A percentile compares a stretch with the other conserved stretches of the same genome.
phyloP scores from a whole-genome alignment of 768 basidiomycete species.

The Calocera cornea region DNA sequence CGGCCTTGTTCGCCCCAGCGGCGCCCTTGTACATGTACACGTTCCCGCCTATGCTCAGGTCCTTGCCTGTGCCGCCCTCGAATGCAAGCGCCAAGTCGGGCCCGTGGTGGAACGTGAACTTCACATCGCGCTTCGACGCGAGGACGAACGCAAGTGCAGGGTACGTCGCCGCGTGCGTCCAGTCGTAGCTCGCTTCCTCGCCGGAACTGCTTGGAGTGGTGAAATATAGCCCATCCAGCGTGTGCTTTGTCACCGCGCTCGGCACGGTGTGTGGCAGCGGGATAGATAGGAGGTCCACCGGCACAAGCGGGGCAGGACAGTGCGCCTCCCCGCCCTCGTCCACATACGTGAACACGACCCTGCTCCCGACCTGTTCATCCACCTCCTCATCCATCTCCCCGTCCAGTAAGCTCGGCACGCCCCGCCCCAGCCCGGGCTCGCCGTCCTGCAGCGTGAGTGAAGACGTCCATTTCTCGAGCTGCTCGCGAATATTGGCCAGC shows the following conservation, averaged over 20 bases:
- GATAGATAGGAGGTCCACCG: conserved; percentile 42
- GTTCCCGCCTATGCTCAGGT: conserved; percentile 56
- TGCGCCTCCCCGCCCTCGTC: conserved; percentile 29
- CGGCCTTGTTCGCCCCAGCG: conserved; percentile 42
- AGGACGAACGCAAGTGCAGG: conserved; percentile 87
- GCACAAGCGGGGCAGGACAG: conserved; percentile 26
- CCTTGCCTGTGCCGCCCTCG: conserved; percentile 45
- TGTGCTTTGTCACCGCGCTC: conserved; percentile 44
- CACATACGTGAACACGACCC: conserved; percentile 55
- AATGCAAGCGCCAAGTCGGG: conserved; percentile 57
- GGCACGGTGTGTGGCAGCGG: conserved; percentile 36
- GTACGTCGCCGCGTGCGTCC: conserved; percentile 72
- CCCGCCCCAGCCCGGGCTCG: conserved; percentile 49
- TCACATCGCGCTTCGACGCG: conserved; percentile 79
- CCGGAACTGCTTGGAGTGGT: conserved; percentile 20
- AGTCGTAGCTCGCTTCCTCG: conserved; percentile 28
- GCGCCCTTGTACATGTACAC: conserved; percentile 70
- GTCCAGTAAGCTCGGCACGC: conserved; percentile 66
- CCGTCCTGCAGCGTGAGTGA: conserved; percentile 48
- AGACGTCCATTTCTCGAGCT: conserved; percentile 74
- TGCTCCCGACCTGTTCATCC: conserved; percentile 57
- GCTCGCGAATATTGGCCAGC: conserved; percentile 61
- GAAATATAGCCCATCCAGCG: conserved; percentile 60
- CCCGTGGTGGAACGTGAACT: conserved; percentile 67
- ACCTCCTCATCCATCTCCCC: conserved; percentile 90